Conservation (phyloP, 371 early-diverging fungal genomes). For the Apophysomyces elegans region DNA sequence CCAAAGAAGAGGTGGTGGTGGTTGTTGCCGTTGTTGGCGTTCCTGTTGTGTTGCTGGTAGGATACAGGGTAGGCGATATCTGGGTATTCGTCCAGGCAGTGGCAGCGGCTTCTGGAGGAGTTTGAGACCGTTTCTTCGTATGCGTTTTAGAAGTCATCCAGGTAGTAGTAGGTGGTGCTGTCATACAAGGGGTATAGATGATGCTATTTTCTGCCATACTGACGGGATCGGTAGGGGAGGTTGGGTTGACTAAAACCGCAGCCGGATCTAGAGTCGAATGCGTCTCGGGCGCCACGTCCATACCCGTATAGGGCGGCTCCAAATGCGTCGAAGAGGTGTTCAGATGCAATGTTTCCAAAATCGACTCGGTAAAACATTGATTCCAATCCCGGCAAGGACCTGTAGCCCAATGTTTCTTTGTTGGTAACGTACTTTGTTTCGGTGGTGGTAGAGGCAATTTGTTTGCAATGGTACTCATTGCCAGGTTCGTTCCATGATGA, state of each 20-base stretch:
- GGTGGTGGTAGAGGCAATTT: slow-evolving; percentile 26
- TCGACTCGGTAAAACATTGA: slow-evolving; percentile 14
- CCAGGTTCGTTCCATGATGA: background rate
- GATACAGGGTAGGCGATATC: background rate
- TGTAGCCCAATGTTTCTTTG: slow-evolving; percentile 18
- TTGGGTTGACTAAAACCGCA: background rate
- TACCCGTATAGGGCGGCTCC: slow-evolving; percentile 1
- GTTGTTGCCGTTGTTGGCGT: background rate
- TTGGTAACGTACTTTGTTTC: slow-evolving; percentile 16
- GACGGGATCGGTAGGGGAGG: background rate
- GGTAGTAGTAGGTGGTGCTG: background rate
- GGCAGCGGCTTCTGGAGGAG: background rate
- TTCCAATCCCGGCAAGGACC: slow-evolving; percentile 13
- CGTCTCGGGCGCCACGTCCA: background rate
- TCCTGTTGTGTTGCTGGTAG: background rate
- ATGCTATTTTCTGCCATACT: background rate
- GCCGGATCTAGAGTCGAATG: background rate
- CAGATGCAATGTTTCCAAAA: slow-evolving; percentile 22
- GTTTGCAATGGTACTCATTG: slow-evolving; percentile 14
- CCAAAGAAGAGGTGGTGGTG: no score
- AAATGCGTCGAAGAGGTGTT: background rate
- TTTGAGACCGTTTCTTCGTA: background rate
- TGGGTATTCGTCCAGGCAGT: background rate
- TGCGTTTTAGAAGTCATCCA: background rate
- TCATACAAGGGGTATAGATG: background rate